A percentile compares a stretch with the other conserved stretches of the same genome.
Evolutionary conservation across 768 basidiomycete species (phyloP).

Genomic region (Atractiella rhizophila): DNA sequence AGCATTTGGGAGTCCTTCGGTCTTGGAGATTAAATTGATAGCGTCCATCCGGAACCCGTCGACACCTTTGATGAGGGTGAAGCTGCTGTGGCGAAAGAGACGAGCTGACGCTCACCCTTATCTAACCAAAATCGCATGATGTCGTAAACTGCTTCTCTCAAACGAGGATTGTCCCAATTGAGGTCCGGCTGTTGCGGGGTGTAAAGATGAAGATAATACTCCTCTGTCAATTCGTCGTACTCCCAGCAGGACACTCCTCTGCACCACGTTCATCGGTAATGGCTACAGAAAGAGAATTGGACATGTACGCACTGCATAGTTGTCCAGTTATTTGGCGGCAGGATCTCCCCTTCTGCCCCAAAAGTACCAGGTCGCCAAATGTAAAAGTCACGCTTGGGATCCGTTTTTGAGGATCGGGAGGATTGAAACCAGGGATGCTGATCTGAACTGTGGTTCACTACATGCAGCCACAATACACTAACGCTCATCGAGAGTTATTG

Average conservation of each 20-base stretch:
- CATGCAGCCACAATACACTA: too few relatives aligned
- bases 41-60: slow-evolving; percentile 44
- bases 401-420: slow-evolving; percentile 29
- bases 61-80: slow-evolving; percentile 48
- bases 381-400: slow-evolving; percentile 50
- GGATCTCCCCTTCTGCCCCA: slow-evolving; percentile 30
- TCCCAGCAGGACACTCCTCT: slow-evolving; percentile 43
- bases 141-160: not conserved
- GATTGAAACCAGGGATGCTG: slow-evolving; percentile 49
- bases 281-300: too few relatives aligned
- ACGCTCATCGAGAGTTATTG: too few relatives aligned
- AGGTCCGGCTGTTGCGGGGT: slow-evolving; percentile 43
- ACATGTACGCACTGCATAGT: slow-evolving; percentile 43
- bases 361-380: slow-evolving; percentile 40
- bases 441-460: slow-evolving; percentile 40
- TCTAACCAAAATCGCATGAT: slow-evolving; percentile 21
- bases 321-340: slow-evolving; percentile 50
- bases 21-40: slow-evolving; percentile 39
- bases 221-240: slow-evolving; percentile 36
- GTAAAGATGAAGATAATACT: slow-evolving; percentile 51
- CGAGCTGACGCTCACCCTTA: slow-evolving; percentile 18
- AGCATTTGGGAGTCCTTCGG: slow-evolving; percentile 39
- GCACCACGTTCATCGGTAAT: too few relatives aligned
- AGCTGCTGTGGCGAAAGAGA: slow-evolving; percentile 26
- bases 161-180: slow-evolving; percentile 40